Evolutionary conservation across 164 flowering plant species (phyloP).

Genomic region (Tetrastigma voinierianum): DNA sequence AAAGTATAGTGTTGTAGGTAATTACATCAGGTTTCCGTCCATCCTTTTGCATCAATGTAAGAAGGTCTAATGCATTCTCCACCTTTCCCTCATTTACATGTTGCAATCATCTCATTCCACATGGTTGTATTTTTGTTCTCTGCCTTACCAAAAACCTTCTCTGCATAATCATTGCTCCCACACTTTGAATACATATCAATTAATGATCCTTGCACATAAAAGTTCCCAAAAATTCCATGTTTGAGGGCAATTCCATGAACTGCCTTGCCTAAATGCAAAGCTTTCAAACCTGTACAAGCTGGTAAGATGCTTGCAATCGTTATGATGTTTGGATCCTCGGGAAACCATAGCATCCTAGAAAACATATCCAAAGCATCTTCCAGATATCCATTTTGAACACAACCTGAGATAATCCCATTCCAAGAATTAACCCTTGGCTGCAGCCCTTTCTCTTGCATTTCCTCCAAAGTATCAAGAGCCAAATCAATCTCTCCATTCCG

Average conservation of each 20-base stretch:
- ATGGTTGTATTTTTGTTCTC: slow-evolving; percentile 32
- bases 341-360: slow-evolving; percentile 25
- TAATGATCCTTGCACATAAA: slow-evolving; percentile 43
- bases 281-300: slow-evolving; percentile 41
- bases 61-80: slow-evolving; percentile 23
- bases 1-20: slow-evolving; percentile 45
- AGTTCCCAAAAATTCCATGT: slow-evolving; percentile 16
- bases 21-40: slow-evolving; percentile 41
- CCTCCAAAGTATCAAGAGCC: slow-evolving; percentile 31
- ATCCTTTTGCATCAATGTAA: slow-evolving; percentile 27
- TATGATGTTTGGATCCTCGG: slow-evolving; percentile 33
- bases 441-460: slow-evolving; percentile 39
- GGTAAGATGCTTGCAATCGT: slow-evolving; percentile 40
- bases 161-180: slow-evolving; percentile 32
- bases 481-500: slow-evolving; percentile 34
- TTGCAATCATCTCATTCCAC: slow-evolving; percentile 52
- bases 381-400: slow-evolving; percentile 35
- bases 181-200: slow-evolving; percentile 48
- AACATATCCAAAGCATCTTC: slow-evolving; percentile 40
- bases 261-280: slow-evolving; percentile 32
- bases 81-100: slow-evolving; percentile 38
- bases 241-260: slow-evolving; percentile 40
- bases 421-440: slow-evolving; percentile 44
- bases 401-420: slow-evolving; percentile 54
- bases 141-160: slow-evolving; percentile 28